A percentile compares a stretch with the other conserved stretches of the same genome.
These are phyloP conservation scores for Psilocybe cubensis DNA, from an alignment of 768 basidiomycete species.

Conservation along the genomic window DNA sequence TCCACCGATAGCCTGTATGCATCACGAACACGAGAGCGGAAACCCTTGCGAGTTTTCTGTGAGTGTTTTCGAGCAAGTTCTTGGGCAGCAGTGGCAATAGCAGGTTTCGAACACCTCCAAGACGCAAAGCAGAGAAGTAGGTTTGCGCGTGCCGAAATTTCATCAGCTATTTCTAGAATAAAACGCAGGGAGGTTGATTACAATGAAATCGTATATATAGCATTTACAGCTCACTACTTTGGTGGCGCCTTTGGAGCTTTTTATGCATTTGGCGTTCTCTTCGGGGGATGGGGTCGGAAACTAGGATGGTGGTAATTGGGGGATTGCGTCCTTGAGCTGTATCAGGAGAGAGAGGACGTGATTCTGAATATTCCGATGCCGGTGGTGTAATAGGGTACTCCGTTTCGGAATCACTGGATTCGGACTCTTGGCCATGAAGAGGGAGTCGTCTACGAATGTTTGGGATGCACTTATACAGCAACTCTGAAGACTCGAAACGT, in stretches of 20 bases:
- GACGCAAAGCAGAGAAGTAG: slow-evolving; percentile 62
- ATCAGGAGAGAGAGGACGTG: slow-evolving; percentile 63
- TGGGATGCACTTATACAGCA: slow-evolving; percentile 42
- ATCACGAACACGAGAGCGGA: slow-evolving; percentile 18
- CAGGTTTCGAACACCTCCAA: slow-evolving; percentile 63
- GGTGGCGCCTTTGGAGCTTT: slow-evolving; percentile 7
- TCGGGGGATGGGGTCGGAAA: slow-evolving; percentile 12
- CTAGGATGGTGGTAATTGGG: slow-evolving; percentile 21
- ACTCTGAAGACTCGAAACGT: slow-evolving; percentile 32
- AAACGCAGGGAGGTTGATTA: background rate
- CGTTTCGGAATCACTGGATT: slow-evolving; percentile 55
- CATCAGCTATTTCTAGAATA: slow-evolving; percentile 2
- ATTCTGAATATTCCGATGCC: slow-evolving; percentile 70
- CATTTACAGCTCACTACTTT: slow-evolving; percentile 1
- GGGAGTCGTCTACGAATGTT: slow-evolving; percentile 44
- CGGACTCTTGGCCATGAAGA: slow-evolving; percentile 23
- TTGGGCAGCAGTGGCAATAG: slow-evolving; percentile 59
- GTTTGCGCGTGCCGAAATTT: slow-evolving; percentile 19
- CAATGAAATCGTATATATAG: background rate
- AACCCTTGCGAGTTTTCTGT: slow-evolving; percentile 22
- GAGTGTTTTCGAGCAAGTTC: slow-evolving; percentile 41
- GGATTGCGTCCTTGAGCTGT: slow-evolving; percentile 18
- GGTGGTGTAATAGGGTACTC: slow-evolving; percentile 83
- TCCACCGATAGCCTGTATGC: slow-evolving; percentile 45
- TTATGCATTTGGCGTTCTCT: background rate